These are phyloP conservation scores for Agrocybe chaxingu DNA, from an alignment of 768 basidiomycete species.

Conservation along the genomic window DNA sequence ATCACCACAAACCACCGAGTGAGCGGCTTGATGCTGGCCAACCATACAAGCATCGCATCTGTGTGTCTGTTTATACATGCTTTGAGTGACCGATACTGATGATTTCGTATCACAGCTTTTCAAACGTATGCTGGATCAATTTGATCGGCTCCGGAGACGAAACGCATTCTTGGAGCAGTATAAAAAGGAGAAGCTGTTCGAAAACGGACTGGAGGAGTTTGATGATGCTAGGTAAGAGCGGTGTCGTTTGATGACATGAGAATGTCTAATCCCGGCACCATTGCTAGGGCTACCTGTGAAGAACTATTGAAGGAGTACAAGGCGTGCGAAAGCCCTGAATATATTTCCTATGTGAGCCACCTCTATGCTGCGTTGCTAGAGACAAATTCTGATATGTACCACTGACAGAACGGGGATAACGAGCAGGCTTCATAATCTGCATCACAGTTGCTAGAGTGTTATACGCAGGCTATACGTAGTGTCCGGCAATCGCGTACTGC, in stretches of 20 bases:
- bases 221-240: slow-evolving; percentile 84
- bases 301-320: slow-evolving; percentile 92
- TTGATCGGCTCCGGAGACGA: slow-evolving; percentile 78
- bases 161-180: slow-evolving; percentile 98
- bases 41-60: slow-evolving; percentile 98
- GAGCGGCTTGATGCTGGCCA: slow-evolving; percentile 97
- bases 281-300: slow-evolving; percentile 72
- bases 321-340: slow-evolving; percentile 93
- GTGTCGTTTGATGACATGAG: background rate
- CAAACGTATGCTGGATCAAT: slow-evolving; percentile 95
- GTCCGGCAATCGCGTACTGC: background rate
- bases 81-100: slow-evolving; percentile 2
- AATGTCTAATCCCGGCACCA: background rate
- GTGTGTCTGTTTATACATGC: slow-evolving; percentile 40
- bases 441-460: background rate
- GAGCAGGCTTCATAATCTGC: slow-evolving; percentile 46
- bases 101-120: slow-evolving; percentile 59
- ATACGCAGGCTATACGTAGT: slow-evolving; percentile 1
- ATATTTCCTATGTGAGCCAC: slow-evolving; percentile 77
- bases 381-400: too few relatives aligned
- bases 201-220: slow-evolving; percentile 91
- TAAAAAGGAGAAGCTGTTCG: slow-evolving; percentile 96
- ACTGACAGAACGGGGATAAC: slow-evolving; percentile 89
- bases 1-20: slow-evolving; percentile 88
- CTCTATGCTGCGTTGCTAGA: slow-evolving; percentile 25